Evolutionary conservation across 768 basidiomycete genomes (phyloP), one percentile per base, ranked within the genome.

Genomic region (Phallus indusiatus): DNA sequence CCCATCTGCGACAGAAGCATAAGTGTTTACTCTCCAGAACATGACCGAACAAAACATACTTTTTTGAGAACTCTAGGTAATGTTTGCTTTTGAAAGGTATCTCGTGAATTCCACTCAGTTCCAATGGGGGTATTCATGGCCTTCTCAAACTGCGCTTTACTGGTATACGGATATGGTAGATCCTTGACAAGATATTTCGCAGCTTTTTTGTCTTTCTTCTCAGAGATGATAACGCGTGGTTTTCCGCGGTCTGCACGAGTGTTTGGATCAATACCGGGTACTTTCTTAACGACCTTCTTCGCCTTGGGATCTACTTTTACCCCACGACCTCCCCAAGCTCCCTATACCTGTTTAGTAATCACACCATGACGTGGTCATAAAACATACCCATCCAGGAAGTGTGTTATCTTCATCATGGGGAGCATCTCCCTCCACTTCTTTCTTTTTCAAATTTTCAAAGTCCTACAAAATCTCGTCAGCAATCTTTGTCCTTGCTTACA

Each of bases 141-240:
- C 35, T 86, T 83, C 72, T 96, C 94, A 67, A 88, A 97, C 74
- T 97, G 96, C 3, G 87, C 90, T 59, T 85, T 85, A 71, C 87
- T 90, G 9, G 95, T 97, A 68, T 93, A 98, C 2, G 95, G 96
- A 72, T 88, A 88, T 2, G 96, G 96, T 49, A 99, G 72, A 69
- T 98, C 94, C 71, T 88, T 89, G 56, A 93, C 84, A 61, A 85
- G 78, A 70, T 94, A 97, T 72, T 92, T 90, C 16, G 83, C 75
- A 0, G 90, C 94, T 70, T 96, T 96, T 74, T 91, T 92, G 74
- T 98, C 95, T 60, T 85, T 84, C 72, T 88, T 91, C 72, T 99
- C 95, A 1, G 91, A 93, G 66, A 99, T 90, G 75, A 99, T 96
- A 67, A 98, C 82, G 68, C 96, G 86, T 11, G 84, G 79, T 67